phyloP scores from a whole-genome alignment of 805 yeast genomes.

The Naumovozyma baii region DNA sequence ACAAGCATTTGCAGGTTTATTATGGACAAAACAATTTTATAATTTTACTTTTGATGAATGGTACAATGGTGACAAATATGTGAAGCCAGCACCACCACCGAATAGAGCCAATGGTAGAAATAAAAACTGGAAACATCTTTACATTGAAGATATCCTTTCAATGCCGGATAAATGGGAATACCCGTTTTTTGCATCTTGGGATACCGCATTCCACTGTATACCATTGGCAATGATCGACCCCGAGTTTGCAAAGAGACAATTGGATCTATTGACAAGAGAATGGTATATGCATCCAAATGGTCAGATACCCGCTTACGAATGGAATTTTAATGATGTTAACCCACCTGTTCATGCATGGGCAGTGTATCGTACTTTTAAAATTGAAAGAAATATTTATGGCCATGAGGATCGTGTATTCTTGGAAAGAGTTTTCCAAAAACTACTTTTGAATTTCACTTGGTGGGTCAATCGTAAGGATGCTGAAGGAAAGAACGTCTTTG shows the following conservation, averaged over 20 bases:
- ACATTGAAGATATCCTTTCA: constrained; percentile 78
- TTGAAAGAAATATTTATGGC: constrained; percentile 82
- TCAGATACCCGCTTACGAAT: constrained; percentile 91
- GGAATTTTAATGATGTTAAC: constrained; percentile 91
- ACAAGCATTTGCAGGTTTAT: constrained; percentile 86
- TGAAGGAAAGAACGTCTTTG: constrained; percentile 82
- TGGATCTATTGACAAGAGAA: constrained; percentile 78
- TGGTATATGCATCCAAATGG: constrained; percentile 99
- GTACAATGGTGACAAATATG: constrained; percentile 75
- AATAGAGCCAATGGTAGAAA: constrained; percentile 81
- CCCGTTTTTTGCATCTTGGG: constrained; percentile 96
- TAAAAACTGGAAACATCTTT: constrained; percentile 80
- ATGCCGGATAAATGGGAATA: constrained; percentile 95
- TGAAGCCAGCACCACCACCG: constrained; percentile 64
- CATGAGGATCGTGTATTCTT: constrained; percentile 70
- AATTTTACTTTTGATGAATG: constrained; percentile 79
- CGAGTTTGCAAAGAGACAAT: constrained; percentile 79
- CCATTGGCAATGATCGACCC: constrained; percentile 93
- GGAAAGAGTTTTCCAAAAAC: constrained; percentile 84
- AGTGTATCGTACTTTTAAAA: constrained; percentile 75
- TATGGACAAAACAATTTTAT: constrained; percentile 91
- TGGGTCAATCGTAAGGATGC: constrained; percentile 91
- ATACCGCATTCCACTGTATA: constrained; percentile 88
- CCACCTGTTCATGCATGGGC: constrained; percentile 99
- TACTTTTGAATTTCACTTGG: constrained; percentile 87